phyloP scores from a whole-genome alignment of 1,284 basidiomycete genomes.

The Marasmius fiardii region DNA sequence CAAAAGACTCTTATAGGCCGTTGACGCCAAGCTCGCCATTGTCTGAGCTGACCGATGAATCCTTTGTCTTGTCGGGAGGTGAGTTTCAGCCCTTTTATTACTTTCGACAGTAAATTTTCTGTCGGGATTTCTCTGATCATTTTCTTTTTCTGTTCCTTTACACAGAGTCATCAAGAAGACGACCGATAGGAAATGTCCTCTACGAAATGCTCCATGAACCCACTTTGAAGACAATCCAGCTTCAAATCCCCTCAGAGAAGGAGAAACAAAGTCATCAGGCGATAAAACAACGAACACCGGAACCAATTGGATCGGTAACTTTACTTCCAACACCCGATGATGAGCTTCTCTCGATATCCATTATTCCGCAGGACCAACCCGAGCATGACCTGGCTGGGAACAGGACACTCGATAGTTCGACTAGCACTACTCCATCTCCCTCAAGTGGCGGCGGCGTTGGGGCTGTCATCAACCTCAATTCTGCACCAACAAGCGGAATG shows the following conservation, averaged over 20 bases:
- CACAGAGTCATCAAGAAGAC: conserved; percentile 15
- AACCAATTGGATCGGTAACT: not conserved
- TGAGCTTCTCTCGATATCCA: conserved; percentile 12
- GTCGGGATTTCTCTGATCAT: not conserved
- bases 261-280: conserved; percentile 8
- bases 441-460: not conserved
- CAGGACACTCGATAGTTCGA: not conserved
- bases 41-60: conserved; percentile 13
- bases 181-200: conserved; percentile 49
- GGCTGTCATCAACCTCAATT: conserved; percentile 3
- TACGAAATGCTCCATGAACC: conserved; percentile 46
- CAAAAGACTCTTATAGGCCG: conserved; percentile 24
- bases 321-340: conserved; percentile 12
- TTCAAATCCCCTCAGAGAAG: conserved; percentile 9
- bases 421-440: not conserved
- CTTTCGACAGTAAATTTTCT: conserved; percentile 3
- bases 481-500: not conserved
- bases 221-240: conserved; percentile 24
- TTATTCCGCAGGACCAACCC: conserved; percentile 4
- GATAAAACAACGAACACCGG: not conserved
- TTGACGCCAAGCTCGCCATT: conserved; percentile 25
- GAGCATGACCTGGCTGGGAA: not conserved
- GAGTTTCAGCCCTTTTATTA: not conserved
- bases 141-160: not conserved
- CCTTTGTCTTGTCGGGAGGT: conserved; percentile 1